Base-by-base conservation (phyloP, 2,329 filamentous ascomycete genomes). In the Pestalotiopsis fici region DNA sequence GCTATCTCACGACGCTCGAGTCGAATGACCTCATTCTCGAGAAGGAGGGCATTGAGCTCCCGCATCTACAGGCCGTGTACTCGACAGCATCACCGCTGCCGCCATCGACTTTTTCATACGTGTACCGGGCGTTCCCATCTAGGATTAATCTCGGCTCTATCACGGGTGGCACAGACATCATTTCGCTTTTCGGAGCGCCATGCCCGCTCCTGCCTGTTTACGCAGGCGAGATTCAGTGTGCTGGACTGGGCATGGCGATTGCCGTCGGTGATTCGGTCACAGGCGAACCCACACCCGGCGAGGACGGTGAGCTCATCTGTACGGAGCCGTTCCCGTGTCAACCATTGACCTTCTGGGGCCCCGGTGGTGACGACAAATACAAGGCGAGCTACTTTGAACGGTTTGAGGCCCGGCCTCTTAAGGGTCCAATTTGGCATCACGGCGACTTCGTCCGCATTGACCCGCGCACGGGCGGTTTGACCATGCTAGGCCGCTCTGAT, bases 141-240 rank as follows among this genome's bases (percentile, higher is more conserved):
- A 83, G 87, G n/a, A 85, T 98, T 71, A 95, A 98, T 79, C 88
- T 98, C 7, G 94, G 91, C 61, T 97, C 93, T 66, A 98, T 99
- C 75, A 98, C 95, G 0, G 96, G 96, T 47, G 96, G 95, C 62
- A 98, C 95, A 3, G 96, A 99, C 77, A 98, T 98, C 74, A 93
- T 98, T 71, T 97, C 95, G 0, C 88, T 98, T 39, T 99, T 98
- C 75, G 95, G 95, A 56, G 91, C 93, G 0, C 93, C 94, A 0
- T 95, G 91, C 66, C 91, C 92, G 0, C 84, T 95, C 3, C 83
- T 93, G 1, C 92, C 93, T 1, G 92, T 95, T 23, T 84, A 89
- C 70, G 83, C 84, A 1, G 93, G 93, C 27, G 90, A 94, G 76
- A 93, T 95, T 60, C 93, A 95, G 78, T 93, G 91, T 69, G 88